Evolutionary conservation across 495 filamentous ascomycete genomes (phyloP).

Genomic region (Aspergillus steynii): DNA sequence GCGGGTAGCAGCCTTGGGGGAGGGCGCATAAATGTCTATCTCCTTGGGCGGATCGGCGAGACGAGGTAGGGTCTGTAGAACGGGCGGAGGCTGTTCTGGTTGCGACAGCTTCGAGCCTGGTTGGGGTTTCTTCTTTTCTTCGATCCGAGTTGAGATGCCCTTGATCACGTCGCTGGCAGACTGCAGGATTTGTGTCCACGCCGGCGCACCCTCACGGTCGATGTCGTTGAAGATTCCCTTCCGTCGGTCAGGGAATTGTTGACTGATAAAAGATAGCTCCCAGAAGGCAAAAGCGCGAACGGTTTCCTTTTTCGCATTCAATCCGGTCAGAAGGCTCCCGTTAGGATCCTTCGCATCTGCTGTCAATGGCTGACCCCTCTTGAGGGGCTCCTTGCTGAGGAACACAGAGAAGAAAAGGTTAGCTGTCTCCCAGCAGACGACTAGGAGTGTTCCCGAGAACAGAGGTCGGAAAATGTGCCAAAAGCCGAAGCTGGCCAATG

Average conservation of each 20-base stretch:
- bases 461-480: slow-evolving; percentile 60
- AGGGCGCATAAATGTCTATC: slow-evolving; percentile 57
- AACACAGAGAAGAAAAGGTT: slow-evolving; percentile 77
- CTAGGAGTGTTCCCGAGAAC: slow-evolving; percentile 63
- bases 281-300: slow-evolving; percentile 80
- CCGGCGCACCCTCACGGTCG: slow-evolving; percentile 73
- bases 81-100: slow-evolving; percentile 33
- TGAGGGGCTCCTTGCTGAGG: slow-evolving; percentile 77
- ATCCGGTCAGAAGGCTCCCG: slow-evolving; percentile 79
- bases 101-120: slow-evolving; percentile 29
- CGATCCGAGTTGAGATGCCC: slow-evolving; percentile 63
- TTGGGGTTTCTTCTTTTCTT: slow-evolving; percentile 54
- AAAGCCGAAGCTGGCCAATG: slow-evolving; percentile 55
- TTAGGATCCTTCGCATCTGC: slow-evolving; percentile 86
- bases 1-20: slow-evolving; percentile 48
- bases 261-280: slow-evolving; percentile 80
- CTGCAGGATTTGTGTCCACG: slow-evolving; percentile 76
- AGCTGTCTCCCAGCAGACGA: slow-evolving; percentile 69
- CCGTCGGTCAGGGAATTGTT: slow-evolving; percentile 68
- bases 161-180: slow-evolving; percentile 67
- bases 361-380: slow-evolving; percentile 80
- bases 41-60: slow-evolving; percentile 55
- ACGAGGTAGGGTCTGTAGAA: slow-evolving; percentile 48
- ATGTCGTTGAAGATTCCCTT: slow-evolving; percentile 87
- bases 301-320: slow-evolving; percentile 63